phyloP scores from a whole-genome alignment of 2,329 filamentous ascomycete species.

The Pseudogymnoascus destructans region DNA sequence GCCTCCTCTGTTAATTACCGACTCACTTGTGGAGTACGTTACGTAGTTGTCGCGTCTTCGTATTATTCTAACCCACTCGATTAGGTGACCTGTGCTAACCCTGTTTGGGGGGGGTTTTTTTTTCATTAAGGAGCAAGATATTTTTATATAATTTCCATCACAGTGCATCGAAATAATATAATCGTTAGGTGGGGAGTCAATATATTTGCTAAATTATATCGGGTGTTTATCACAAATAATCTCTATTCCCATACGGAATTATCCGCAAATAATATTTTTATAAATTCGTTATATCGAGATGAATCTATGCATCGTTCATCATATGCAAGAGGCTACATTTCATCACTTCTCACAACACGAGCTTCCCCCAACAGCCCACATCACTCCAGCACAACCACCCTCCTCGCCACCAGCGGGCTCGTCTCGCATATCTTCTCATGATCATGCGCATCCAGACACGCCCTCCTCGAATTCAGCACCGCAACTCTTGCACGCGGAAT shows the following conservation, averaged over 20 bases:
- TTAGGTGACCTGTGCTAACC: no score
- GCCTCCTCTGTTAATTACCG: no score
- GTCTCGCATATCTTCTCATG: slow-evolving; percentile 27
- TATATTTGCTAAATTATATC: background rate
- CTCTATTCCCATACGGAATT: background rate
- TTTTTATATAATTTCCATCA: background rate
- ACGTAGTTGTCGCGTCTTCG: no score
- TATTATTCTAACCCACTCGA: no score
- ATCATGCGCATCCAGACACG: slow-evolving; percentile 26
- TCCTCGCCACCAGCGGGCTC: slow-evolving; percentile 20
- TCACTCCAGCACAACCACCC: slow-evolving; percentile 1
- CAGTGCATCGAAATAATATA: background rate
- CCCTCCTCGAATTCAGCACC: slow-evolving; percentile 26
- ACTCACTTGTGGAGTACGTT: no score
- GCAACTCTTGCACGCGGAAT: slow-evolving; percentile 22
- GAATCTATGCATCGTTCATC: background rate
- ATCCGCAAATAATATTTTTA: background rate
- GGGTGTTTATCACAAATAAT: background rate
- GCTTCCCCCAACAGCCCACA: background rate
- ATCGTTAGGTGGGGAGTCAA: background rate
- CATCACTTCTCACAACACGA: background rate
- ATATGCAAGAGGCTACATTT: background rate
- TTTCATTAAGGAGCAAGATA: no score
- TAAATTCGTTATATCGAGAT: background rate
- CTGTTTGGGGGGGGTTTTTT: no score